Percentiles rank a stretch among this genome's conserved stretches.
Evolutionary conservation across 768 basidiomycete species (phyloP).

Genomic region (Ramaria sp.): DNA sequence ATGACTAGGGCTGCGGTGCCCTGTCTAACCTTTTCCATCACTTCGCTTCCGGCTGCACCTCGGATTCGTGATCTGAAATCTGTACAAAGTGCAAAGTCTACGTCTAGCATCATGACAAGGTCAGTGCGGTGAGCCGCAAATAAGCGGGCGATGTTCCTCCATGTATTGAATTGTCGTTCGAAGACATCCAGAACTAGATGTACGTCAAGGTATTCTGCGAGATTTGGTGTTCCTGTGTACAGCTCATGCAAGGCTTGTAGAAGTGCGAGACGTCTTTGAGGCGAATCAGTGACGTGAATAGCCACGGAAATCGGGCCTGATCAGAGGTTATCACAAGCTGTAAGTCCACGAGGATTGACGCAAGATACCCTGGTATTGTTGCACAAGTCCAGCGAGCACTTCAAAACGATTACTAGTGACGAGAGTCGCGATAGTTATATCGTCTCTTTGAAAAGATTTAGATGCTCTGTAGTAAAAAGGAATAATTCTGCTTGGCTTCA

Average conservation of each 20-base stretch:
- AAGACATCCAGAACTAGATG: constrained; percentile 78
- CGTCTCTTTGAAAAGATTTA: constrained; percentile 42
- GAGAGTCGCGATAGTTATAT: constrained; percentile 78
- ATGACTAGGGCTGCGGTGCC: constrained; percentile 68
- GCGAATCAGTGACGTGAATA: constrained; percentile 54
- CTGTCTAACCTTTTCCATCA: constrained; percentile 37
- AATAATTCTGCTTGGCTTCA: constrained; percentile 64
- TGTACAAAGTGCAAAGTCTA: constrained; percentile 80
- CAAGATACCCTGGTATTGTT: constrained; percentile 59
- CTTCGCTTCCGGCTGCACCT: constrained; percentile 18
- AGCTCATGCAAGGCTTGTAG: constrained; percentile 55
- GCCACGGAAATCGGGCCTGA: constrained; percentile 79
- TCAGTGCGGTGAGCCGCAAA: constrained; percentile 62
- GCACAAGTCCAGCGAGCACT: constrained; percentile 59
- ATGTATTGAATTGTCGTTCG: constrained; percentile 80
- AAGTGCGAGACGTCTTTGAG: constrained; percentile 24
- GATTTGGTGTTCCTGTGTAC: constrained; percentile 53
- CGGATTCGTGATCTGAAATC: constrained; percentile 57
- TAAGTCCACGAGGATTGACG: background rate
- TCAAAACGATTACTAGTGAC: constrained; percentile 72
- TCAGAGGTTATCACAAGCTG: background rate
- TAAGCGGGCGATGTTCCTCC: constrained; percentile 78
- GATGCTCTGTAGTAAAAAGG: constrained; percentile 74
- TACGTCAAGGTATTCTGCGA: constrained; percentile 67
- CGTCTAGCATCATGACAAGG: constrained; percentile 85